Evolutionary conservation across 75 land plant species (phyloP), one percentile per base, ranked within the genome.

Genomic region (Pinus taeda): DNA sequence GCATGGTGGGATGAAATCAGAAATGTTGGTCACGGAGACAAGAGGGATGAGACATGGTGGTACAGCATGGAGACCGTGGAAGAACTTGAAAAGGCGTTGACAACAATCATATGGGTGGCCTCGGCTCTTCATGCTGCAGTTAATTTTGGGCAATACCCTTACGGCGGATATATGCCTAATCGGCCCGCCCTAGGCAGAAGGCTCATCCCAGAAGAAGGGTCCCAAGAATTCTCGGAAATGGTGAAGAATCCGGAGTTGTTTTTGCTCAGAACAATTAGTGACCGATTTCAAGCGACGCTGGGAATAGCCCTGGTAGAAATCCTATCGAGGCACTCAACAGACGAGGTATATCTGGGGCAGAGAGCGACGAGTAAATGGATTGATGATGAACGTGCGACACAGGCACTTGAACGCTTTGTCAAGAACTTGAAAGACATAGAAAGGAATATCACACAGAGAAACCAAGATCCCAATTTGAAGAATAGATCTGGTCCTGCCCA

Each of bases 271-370:
- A 59, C 61, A 11, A 17, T 59, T 17, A 59, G n/a, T 17, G 17
- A 59, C 61, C 61, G n/a, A 11, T 59, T 59, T 17, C 61, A n/a
- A n/a, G n/a, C 61, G n/a, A 59, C 61, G 3, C 61, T 59, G 61
- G 61, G 61, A 6, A 71, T 71, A 22, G 73, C 73, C 22, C 39
- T 71, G 73, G 0, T 71, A 18, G 99, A 96, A 80, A 76, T 88
- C 7, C 81, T 96, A 74, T 96, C 99, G 26, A 86, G 83, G 55
- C 99, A 93, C 65, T 84, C 94, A 4, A 76, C 86, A 20, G 90
- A 93, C 55, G 96, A 96, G 83, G 94, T 87, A 86, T 96, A 89
- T 71, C 59, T 96, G 42, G 97, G 93, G 11, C 81, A 85, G 70
- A 21, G 76, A 21, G 75, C 79, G 15, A 66, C 79, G 12, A 56